Evolutionary conservation across 768 basidiomycete genomes (phyloP), one percentile per base, ranked within the genome.

Genomic region (Xanthoconium purpureum): DNA sequence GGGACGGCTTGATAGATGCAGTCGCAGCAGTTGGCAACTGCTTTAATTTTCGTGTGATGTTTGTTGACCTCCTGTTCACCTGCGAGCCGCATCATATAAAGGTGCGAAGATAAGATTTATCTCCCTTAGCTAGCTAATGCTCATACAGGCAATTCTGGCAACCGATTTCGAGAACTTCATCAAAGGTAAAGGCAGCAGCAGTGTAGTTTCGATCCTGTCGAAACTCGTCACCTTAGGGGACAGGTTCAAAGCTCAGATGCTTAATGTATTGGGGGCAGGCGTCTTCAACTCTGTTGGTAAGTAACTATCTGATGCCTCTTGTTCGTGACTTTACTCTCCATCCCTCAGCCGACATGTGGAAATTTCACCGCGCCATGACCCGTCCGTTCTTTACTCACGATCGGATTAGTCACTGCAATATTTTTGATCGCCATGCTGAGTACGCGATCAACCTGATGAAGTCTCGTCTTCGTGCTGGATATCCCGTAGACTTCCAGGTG

Each of bases 281-380:
- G 82, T 88, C 5, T 88, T 88, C 66, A 87, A 88, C 59, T 81
- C 83, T 14, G 84, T 87, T 52, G 85, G 85, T 79, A 60, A 55
- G 74, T 52, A 32, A 40, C 54, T 29, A 6, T 24, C 4, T 24
- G 18, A 15, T 17, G 6, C 3, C 17, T 12, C 24, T 37, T 20
- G 15, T n/a, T 29, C 15, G n/a, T 24, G 35, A 30, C 6, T 33
- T 13, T 51, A 50, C 43, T 72, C 68, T 66, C 30, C 5, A 35
- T 49, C 9, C 35, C 2, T 28, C 43, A 77, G 76, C 73, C 33
- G 77, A 79, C 9, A 76, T 79, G 73, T 82, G 80, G 81, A 81
- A 78, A 73, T 85, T 85, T 61, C 84, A 85, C 60, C 80, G 84
- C n/a, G 78, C 78, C 7, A 84, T 84, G 68, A 81, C 83, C 0